These are phyloP conservation scores for Casuarina cunninghamiana DNA, from an alignment of 306 rosid genomes.

Conservation along the genomic window DNA sequence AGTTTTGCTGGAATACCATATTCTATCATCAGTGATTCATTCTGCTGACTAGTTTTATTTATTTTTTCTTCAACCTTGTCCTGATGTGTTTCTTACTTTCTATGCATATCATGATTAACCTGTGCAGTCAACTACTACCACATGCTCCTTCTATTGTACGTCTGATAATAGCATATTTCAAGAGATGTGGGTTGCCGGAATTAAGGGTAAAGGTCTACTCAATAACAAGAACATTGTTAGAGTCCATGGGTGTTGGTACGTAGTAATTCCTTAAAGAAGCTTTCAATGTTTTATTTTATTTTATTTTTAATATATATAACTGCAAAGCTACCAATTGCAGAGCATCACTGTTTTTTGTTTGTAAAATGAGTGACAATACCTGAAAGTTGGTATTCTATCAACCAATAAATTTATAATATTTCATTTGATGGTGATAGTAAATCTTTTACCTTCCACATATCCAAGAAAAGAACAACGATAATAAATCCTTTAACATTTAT, in stretches of 20 bases:
- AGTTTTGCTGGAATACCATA: neutral
- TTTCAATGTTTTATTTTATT: too few species aligned
- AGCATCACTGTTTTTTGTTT: conserved; percentile 12
- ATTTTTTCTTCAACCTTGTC: conserved; percentile 13
- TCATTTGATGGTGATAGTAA: neutral
- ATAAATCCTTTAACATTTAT: neutral
- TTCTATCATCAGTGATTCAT: conserved; percentile 5
- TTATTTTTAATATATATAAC: neutral
- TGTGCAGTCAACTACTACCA: conserved; percentile 77
- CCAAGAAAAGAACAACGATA: neutral
- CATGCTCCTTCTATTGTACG: conserved; percentile 62
- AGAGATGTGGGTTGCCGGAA: conserved; percentile 62
- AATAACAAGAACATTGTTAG: conserved; percentile 57
- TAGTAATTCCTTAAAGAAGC: conserved; percentile 24
- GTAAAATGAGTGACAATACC: neutral
- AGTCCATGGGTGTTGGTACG: conserved; percentile 85
- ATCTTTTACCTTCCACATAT: neutral
- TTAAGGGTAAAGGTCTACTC: conserved; percentile 74
- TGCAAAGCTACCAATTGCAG: neutral
- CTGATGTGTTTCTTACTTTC: conserved; percentile 25
- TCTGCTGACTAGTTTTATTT: neutral
- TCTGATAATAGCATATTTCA: conserved; percentile 66
- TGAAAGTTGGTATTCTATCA: neutral
- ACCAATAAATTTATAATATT: neutral
- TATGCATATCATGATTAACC: conserved; percentile 23